Evolutionary conservation across 805 yeast species (phyloP), one percentile per base, ranked within the genome.

Genomic region (Ascoidea tarda): DNA sequence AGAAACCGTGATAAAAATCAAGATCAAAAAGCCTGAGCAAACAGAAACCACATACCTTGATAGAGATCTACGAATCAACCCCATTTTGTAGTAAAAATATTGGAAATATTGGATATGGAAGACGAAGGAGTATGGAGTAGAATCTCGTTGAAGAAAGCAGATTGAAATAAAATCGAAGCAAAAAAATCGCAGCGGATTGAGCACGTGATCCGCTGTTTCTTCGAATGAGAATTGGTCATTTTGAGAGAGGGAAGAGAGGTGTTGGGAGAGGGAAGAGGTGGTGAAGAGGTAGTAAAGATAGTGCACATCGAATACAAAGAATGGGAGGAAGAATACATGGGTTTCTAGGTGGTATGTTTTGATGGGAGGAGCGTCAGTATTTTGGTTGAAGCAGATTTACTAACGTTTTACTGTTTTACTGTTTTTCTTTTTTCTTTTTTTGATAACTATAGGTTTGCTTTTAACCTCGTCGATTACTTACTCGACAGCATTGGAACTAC

Each of bases 211-310:
- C 14, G 44, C 2, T 4, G 14, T 10, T 8, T 10, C 8, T 38
- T 10, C 8, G 44, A 38, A 38, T 38, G 44, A 38, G 44, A 38
- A 4, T 21, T 21, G 28, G 28, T 21, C 28, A 21, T 21, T 21
- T 21, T 38, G 44, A 38, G 14, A 38, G 14, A 10, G 4, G 14
- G 44, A 38, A 38, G 8, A 14, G 14, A 38, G 42, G 8, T 38
- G 44, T 38, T 38, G 44, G 10, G 10, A 33, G 10, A 33, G 42
- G 10, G 42, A 33, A 33, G 42, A 6, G 10, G 10, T 73, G 76
- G 75, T 54, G 55, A 8, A 67, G 69, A 44, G 69, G 69, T 49
- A 72, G 68, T 62, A 55, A 48, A 6, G 52, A 54, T 5, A 21
- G 28, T 21, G 28, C 28, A 21, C 28, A 10, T 45, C 8, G 44